Base-by-base conservation (phyloP, 73 alveolate species). In the Uronychia setigera region DNA sequence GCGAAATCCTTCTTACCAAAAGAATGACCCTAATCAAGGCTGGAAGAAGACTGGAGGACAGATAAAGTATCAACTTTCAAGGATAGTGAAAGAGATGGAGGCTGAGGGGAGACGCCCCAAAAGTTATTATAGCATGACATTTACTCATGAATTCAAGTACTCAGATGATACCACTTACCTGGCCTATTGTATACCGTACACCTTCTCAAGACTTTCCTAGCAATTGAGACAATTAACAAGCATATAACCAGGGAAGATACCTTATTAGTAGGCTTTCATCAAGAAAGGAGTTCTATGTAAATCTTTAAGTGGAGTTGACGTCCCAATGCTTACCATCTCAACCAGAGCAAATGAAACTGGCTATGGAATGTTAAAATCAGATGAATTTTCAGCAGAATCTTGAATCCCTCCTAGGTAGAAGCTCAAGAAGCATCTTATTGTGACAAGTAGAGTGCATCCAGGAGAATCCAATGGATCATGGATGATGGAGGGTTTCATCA, bases 381-480 rank as follows among this genome's bases (percentile, higher is more conserved):
- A 27, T 0, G 92, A 86, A 32, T 86, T 86, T 80, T 19, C 75
- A 27, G n/a, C 81, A 0, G 81, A 35, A 0, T 77, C 27, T 31
- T 0, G 34, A 1, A 29, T 33, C 29, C 78, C 67, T 26, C 92
- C 92, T 0, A 28, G 35, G 30, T 80, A 79, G 27, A 86, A 86
- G 80, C 81, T 83, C n/a, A 87, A 91, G 57, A 87, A 81, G 78
- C 77, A 81, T 27, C 80, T 93, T 28, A 83, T 95, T 59, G 84
- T 93, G 25, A 86, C 85, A 58, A 79, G 87, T 0, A 89, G 95
- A 74, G 91, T 60, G 59, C 95, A 89, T 67, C 95, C 95, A 31
- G 86, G 95, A 84, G 95, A 89, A 79, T 84, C 95, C 0, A 91
- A 84, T 1, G 93, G 95, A 14, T 89, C 95, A 34, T 93, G 98